These are phyloP conservation scores for Solanum boliviense DNA, from an alignment of 257 asterid species.

Conservation along the genomic window DNA sequence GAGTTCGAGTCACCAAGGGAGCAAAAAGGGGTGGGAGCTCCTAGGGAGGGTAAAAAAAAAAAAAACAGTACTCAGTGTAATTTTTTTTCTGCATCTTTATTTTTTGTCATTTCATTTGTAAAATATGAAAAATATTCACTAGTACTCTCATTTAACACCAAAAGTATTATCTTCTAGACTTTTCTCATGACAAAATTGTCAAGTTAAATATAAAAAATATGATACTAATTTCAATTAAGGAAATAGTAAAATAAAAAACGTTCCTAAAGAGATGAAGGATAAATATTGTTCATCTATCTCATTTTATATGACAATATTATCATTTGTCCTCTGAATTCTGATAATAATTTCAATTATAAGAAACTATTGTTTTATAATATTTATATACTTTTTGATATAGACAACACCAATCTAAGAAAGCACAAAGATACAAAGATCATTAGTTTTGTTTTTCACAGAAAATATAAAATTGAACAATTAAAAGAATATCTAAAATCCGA, in stretches of 20 bases:
- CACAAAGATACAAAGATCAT: no score
- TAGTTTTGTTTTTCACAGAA: no score
- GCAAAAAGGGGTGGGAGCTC: no score
- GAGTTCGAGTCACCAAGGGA: no score
- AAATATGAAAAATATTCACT: background rate
- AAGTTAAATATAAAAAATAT: background rate
- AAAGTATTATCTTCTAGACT: no score
- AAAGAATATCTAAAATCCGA: no score
- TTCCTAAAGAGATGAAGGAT: no score
- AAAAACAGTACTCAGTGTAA: no score
- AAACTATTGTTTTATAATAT: background rate
- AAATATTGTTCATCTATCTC: background rate
- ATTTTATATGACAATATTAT: background rate
- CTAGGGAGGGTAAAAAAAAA: no score
- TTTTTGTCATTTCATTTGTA: background rate
- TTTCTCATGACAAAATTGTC: background rate
- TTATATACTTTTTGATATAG: no score
- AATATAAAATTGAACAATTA: no score
- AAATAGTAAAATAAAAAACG: background rate
- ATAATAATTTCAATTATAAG: background rate
- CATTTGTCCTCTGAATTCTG: background rate
- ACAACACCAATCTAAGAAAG: background rate
- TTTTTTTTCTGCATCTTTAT: background rate
- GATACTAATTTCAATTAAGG: no score
- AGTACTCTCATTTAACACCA: background rate